A percentile compares a stretch with the other conserved stretches of the same genome.
Conservation (phyloP, 768 basidiomycete genomes). For the Tricholoma flavovirens region DNA sequence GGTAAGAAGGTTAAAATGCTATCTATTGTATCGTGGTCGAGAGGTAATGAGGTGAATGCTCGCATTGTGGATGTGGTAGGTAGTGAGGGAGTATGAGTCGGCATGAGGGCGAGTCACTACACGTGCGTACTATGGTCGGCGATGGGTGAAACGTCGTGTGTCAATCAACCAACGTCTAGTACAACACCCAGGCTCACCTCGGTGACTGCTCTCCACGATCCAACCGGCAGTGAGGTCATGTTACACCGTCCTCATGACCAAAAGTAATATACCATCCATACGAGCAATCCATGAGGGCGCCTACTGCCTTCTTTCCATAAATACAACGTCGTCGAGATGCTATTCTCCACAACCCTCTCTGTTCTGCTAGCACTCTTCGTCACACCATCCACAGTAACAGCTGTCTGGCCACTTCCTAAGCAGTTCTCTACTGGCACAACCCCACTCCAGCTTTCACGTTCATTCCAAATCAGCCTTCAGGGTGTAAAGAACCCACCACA, state of each 20-base stretch:
- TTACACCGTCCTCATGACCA: too few relatives aligned
- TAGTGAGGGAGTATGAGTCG: too few relatives aligned
- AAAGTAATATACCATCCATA: too few relatives aligned
- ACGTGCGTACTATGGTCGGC: too few relatives aligned
- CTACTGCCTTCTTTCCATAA: neutral
- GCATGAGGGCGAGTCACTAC: too few relatives aligned
- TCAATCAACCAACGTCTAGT: too few relatives aligned
- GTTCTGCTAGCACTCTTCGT: slow-evolving; percentile 18
- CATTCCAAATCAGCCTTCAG: slow-evolving; percentile 38
- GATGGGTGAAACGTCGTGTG: too few relatives aligned
- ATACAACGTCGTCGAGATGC: slow-evolving; percentile 5
- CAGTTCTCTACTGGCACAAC: slow-evolving; percentile 37
- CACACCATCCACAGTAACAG: slow-evolving; percentile 14
- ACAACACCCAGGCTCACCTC: too few relatives aligned
- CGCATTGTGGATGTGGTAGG: neutral
- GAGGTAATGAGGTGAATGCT: slow-evolving; percentile 7
- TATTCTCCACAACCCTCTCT: slow-evolving; percentile 10
- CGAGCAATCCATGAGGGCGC: too few relatives aligned
- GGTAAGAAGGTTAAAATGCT: slow-evolving; percentile 19
- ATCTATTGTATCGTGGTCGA: slow-evolving; percentile 21
- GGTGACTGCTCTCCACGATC: too few relatives aligned
- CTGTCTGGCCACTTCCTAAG: slow-evolving; percentile 37
- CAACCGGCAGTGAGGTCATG: too few relatives aligned
- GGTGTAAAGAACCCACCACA: slow-evolving; percentile 37
- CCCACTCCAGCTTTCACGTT: slow-evolving; percentile 28